Evolutionary conservation across 768 basidiomycete species (phyloP), one percentile per base, ranked within the genome.

Genomic region (Leccinum olivaceopallidum): DNA sequence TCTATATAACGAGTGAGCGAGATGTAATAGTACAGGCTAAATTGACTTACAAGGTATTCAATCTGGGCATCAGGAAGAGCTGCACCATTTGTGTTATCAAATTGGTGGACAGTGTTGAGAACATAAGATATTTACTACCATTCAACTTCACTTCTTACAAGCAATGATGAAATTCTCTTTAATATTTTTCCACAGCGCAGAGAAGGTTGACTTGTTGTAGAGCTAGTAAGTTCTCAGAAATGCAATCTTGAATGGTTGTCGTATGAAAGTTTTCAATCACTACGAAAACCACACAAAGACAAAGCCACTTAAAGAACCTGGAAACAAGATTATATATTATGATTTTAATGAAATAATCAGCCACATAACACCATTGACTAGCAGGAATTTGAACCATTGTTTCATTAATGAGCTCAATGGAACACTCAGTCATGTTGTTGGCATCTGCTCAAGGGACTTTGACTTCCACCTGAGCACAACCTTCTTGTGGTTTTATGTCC

Each of bases 261-360:
- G 2, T 2, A 0, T 26, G n/a, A 16, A 63, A 2, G 10, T 61
- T 63, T 0, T 13, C 4, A 0, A 61, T 22, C 0, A 61, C 9
- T 0, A 13, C 1, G 14, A 36, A 22, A 0, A 48, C 6, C 0
- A n/a, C 36, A 16, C 37, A 26, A 2, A 63, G 62, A 0, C 20
- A 24, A 4, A 59, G 28, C 28, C 24, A 63, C 12, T 64, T 63
- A 47, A 63, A 64, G 3, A 59, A 56, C 55, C 57, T 63, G 32
- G 13, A 10, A 22, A 20, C 3, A 3, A 32, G 6, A 52, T 13
- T 30, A 52, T 16, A 32, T 34, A 32, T 52, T 4, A 13, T 26
- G 32, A n/a, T 32, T 12, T 12, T 5, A 14, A 32, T 13, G 1
- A 9, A 24, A 37, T 7, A 39, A 39, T 34, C 9, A 34, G 12